Evolutionary conservation across 495 filamentous ascomycete genomes (phyloP), one percentile per base, ranked within the genome.

Genomic region (Cenococcum geophilum): DNA sequence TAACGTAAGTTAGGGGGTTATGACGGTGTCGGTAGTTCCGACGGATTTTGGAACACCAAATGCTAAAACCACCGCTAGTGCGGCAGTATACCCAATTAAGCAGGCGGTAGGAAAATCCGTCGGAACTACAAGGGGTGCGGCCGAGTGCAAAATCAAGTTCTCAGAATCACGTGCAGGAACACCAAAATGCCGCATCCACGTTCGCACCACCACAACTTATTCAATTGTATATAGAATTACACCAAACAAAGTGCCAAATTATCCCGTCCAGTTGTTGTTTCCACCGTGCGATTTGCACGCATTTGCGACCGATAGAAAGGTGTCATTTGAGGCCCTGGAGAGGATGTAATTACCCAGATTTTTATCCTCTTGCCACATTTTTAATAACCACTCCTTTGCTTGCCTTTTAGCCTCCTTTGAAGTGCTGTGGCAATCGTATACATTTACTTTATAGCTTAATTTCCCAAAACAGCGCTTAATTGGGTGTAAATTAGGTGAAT

Each of bases 241-340:
- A 49, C 20, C 6, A 49, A 51, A 51, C n/a, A 51, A 51, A 51
- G 48, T 51, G n/a, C n/a, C 1, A 1, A 1, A 22, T 51, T 22
- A 51, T 51, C n/a, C 48, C 23, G n/a, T 51, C 3, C 18, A 51
- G 48, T 51, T 51, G 10, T 51, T 51, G n/a, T 51, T 51, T 51
- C 48, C n/a, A 51, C n/a, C 10, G 1, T n/a, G 2, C 10, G 22
- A 51, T 51, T 51, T 51, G 1, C n/a, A 51, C 3, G n/a, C 22
- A 1, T 51, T 1, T 22, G 3, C 4, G 1, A n/a, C 3, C n/a
- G 3, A 1, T 51, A 51, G 48, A 51, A 51, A 51, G 48, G 48
- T 51, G n/a, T 51, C 10, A 51, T 51, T 51, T 2, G 1, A 18
- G 16, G n/a, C 48, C 23, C 48, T 4, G 3, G 5, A 5, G 11